Base-by-base conservation (phyloP, 1,284 basidiomycete species). In the Wallemia mellicola region DNA sequence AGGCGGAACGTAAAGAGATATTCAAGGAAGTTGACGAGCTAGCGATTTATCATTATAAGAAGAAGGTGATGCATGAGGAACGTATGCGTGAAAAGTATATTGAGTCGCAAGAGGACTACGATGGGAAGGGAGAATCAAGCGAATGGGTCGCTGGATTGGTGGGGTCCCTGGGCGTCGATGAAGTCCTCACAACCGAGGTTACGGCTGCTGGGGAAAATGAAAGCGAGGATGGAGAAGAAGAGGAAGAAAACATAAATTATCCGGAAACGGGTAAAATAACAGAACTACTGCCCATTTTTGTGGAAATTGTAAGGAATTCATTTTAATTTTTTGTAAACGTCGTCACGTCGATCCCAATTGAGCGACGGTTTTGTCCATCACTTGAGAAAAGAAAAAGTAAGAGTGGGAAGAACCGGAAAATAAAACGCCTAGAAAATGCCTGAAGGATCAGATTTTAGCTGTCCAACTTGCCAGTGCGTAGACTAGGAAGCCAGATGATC, bases 21-120 rank as follows among this genome's bases (percentile, higher is more conserved):
- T 72, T 95, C 65, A 72, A 74, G 54, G 89, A 95, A 68, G 78
- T 94, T 1, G 89, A 95, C 69, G 76, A 77, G 60, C 77, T 95
- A 58, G 82, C 87, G 22, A 73, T 81, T 60, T 89, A 94, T 67
- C 88, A 95, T 70, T 91, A 92, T 71, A 80, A 82, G 68, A 77
- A 89, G 63, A 95, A 95, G 72, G 75, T 92, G 26, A 76, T 83
- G 15, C 83, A 92, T 66, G 89, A 95, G 69, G 82, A 82, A 66
- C 88, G 86, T 71, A 73, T 94, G 48, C 76, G 85, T 26, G 75
- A 80, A 59, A 77, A 87, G 28, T 87, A 95, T 68, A 78, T 79
- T 26, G 62, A 63, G 30, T 61, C 61, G 24, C 60, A 61, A 33
- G 54, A 25, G 1, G 7, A 24, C 27, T 48, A n/a, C 57, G 59